phyloP scores from a whole-genome alignment of 768 basidiomycete genomes.

The Xerocomellus amylosporus region DNA sequence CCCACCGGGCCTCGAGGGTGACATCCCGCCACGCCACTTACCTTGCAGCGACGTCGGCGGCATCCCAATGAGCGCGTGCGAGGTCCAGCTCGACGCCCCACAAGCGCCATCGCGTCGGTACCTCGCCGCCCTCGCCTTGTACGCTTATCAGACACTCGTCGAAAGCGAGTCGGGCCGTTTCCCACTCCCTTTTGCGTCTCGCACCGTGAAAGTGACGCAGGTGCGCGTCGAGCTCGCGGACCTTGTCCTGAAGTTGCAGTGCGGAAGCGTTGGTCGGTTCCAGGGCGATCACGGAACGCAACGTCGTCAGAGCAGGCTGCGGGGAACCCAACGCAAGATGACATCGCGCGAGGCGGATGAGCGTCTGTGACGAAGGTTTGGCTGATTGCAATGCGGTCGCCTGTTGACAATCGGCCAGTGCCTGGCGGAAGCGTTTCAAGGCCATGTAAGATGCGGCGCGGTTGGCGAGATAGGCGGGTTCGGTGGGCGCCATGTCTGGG shows the following conservation, averaged over 20 bases:
- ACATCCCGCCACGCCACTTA: conserved; percentile 35
- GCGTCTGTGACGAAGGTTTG: conserved; percentile 68
- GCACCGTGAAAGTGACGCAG: conserved; percentile 61
- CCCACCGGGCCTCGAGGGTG: conserved; percentile 1
- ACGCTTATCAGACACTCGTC: conserved; percentile 73
- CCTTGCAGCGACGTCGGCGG: conserved; percentile 74
- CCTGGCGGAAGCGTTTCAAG: conserved; percentile 69
- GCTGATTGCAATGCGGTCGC: conserved; percentile 64
- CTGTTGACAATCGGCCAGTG: conserved; percentile 75
- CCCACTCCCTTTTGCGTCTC: conserved; percentile 64
- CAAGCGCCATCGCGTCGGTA: conserved; percentile 75
- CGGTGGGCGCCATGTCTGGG: conserved; percentile 53
- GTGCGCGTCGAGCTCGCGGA: conserved; percentile 61
- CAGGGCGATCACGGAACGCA: conserved; percentile 56
- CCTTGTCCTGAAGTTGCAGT: conserved; percentile 57
- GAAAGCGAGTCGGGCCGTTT: conserved; percentile 68
- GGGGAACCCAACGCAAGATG: conserved; percentile 76
- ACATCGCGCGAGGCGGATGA: conserved; percentile 79
- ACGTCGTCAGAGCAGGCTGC: conserved; percentile 61
- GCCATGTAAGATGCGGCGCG: conserved; percentile 86
- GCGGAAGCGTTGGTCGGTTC: conserved; percentile 64
- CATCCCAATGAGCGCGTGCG: conserved; percentile 66
- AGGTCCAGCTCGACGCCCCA: conserved; percentile 81
- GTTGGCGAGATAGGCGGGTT: conserved; percentile 80
- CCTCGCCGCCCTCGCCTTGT: conserved; percentile 71